Evolutionary conservation across 768 basidiomycete species (phyloP), one percentile per base, ranked within the genome.

Genomic region (Coprinellus aureogranulatus): DNA sequence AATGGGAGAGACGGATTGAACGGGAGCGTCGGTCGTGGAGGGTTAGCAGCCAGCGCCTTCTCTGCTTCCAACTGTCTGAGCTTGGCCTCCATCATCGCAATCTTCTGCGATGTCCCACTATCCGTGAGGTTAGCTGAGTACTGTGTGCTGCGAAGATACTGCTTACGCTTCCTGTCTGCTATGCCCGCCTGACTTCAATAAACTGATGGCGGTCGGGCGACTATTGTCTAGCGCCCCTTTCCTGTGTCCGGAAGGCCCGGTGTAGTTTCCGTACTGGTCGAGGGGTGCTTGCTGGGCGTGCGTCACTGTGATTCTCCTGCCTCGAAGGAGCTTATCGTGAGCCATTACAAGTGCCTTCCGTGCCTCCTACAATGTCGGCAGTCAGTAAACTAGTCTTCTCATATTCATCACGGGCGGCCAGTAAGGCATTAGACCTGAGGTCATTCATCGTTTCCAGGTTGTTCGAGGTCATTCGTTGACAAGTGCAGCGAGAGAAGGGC

Each of bases 21-120:
- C 1, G 61, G 60, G 11, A 63, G 46, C 6, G 67, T 55, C 12
- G 51, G 42, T 34, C 14, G 60, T 40, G 45, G 31, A 16, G n/a
- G 12, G 47, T 46, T 34, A 23, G 51, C 10, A 47, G 55, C 27
- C 27, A 47, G 47, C 28, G 61, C 42, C 31, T 34, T 50, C 28
- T 42, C 42, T 23, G 70, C 67, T 64, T 86, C 84, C 82, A 97
- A 85, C 61, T 92, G 84, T 18, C 86, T 82, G 23, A 99, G 77
- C 71, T 99, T 99, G 2, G 96, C 96, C 72, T 99, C 97, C 81
- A 98, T 89, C 65, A 88, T 83, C 8, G 94, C 94, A 63, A 99
- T 99, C 73, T 98, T 97, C 64, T 86, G 87, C 44, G 81, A 75
- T 1, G 92, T 94, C 50, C 91, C 95, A 65, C 56, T 62, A 12